Evolutionary conservation across 2,329 filamentous ascomycete genomes (phyloP).

Genomic region (Microdochium paspali): DNA sequence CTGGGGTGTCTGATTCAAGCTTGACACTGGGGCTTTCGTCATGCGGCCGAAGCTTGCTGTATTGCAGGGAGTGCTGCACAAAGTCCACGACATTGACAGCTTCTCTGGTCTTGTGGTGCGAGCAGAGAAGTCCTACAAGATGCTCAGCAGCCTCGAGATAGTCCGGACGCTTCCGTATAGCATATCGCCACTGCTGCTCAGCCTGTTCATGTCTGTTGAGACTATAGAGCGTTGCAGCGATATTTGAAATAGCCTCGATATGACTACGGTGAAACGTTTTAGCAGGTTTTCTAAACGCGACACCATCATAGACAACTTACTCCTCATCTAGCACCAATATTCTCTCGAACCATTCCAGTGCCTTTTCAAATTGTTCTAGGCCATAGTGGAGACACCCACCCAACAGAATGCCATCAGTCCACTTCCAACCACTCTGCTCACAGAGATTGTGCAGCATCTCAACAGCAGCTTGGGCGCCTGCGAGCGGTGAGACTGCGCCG

Average conservation of each 20-base stretch:
- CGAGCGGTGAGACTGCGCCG: conserved; percentile 28
- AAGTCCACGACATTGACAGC: conserved; percentile 81
- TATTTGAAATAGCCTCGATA: conserved; percentile 88
- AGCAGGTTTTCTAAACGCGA: conserved; percentile 3
- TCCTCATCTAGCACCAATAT: conserved; percentile 45
- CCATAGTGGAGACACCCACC: conserved; percentile 90
- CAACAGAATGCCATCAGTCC: conserved; percentile 87
- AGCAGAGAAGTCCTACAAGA: conserved; percentile 78
- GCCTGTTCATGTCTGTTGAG: conserved; percentile 77
- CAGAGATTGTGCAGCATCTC: conserved; percentile 67
- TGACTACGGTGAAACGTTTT: conserved; percentile 43
- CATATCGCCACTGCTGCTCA: conserved; percentile 73
- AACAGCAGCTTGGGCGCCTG: conserved; percentile 56
- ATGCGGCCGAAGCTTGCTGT: conserved; percentile 26
- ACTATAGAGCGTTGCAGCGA: conserved; percentile 81
- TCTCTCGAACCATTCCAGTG: conserved; percentile 64
- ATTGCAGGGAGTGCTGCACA: conserved; percentile 64
- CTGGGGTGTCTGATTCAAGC: too few species aligned
- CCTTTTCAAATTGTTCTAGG: conserved; percentile 72
- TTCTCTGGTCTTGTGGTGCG: conserved; percentile 69
- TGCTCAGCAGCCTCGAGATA: conserved; percentile 96
- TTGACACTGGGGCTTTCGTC: neutral
- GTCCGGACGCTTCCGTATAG: conserved; percentile 73
- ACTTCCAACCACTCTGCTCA: conserved; percentile 72
- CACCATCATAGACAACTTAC: conserved; percentile 26